Evolutionary conservation across 768 basidiomycete genomes (phyloP).

Genomic region (Termitomyces sp.): DNA sequence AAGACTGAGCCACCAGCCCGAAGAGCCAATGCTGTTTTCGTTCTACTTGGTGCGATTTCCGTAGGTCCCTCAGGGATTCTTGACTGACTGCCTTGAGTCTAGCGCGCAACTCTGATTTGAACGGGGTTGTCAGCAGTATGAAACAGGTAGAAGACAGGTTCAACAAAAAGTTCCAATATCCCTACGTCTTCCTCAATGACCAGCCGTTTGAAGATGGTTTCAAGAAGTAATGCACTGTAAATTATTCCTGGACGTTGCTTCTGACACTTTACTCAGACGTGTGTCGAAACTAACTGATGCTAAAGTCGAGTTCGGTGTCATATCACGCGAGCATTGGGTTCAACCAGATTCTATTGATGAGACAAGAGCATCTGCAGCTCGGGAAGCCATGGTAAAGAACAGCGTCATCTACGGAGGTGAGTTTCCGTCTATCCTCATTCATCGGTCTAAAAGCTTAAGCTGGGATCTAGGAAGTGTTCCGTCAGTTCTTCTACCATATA

Average conservation of each 20-base stretch:
- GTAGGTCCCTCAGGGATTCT: background rate
- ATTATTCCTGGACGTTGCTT: constrained; percentile 4
- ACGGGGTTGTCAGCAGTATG: constrained; percentile 61
- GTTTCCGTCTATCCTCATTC: constrained; percentile 12
- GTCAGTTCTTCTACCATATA: constrained; percentile 39
- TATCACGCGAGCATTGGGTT: constrained; percentile 74
- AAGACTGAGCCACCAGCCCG: constrained; percentile 39
- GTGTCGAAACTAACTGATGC: constrained; percentile 59
- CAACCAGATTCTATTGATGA: constrained; percentile 86
- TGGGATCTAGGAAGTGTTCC: constrained; percentile 63
- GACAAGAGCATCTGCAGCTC: constrained; percentile 55
- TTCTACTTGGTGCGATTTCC: constrained; percentile 55
- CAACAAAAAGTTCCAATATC: constrained; percentile 84
- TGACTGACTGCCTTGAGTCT: background rate
- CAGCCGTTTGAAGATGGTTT: constrained; percentile 70
- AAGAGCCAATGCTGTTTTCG: constrained; percentile 82
- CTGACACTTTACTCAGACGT: constrained; percentile 35
- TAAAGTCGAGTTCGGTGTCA: constrained; percentile 71
- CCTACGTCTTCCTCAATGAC: constrained; percentile 88
- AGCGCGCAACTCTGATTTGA: constrained; percentile 63
- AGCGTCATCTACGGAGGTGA: constrained; percentile 68
- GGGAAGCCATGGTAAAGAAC: constrained; percentile 69
- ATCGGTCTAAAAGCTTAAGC: constrained; percentile 2
- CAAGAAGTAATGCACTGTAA: constrained; percentile 44
- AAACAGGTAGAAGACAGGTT: constrained; percentile 86